Base-by-base conservation (phyloP, 208 protist genomes). In the Acanthamoeba healyi region DNA sequence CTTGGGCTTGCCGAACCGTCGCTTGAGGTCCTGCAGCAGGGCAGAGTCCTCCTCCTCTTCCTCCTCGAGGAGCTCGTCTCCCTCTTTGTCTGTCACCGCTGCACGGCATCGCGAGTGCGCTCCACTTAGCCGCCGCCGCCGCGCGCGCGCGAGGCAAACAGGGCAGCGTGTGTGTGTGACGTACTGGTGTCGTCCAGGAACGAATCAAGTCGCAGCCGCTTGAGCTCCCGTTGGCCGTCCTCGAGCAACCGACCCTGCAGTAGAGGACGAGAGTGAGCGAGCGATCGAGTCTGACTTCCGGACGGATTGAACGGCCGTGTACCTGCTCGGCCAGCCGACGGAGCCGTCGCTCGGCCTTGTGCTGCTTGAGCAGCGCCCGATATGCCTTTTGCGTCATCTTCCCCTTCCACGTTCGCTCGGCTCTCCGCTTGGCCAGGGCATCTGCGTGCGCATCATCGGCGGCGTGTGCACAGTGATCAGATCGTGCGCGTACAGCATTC, bases 1-100 rank as follows among this genome's bases (percentile, higher is more conserved):
- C 74, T 82, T 82, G 9, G 40, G 34, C 6, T 54, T 46, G 26
- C 74, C 74, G 44, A 82, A 82, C 17, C 74, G 36, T 14, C 74
- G 74, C 38, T 82, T 82, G 36, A 82, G 74, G 44, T 82, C 74
- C 0, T 26, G 74, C 44, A 82, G 40, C 74, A 82, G 74, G 14
- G 42, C 40, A 19, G 74, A 54, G 44, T 82, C 74, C 38, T 82
- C 74, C 6, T 82, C 74, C 9, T 54, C 17, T 17, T 82, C 70
- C 10, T 79, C 70, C 4, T n/a, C 70, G 5, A 54, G 49, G 38
- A 29, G 5, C 32, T 79, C 74, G 26, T 56, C 74, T 56, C 40
- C 40, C 15, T 44, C 36, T 34, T 54, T 54, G 26, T 82, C 74
- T 12, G 34, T 54, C 6, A 54, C 74, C 40, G 74, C 74, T 54